phyloP scores from a whole-genome alignment of 768 basidiomycete genomes.

The Suillus americanus region DNA sequence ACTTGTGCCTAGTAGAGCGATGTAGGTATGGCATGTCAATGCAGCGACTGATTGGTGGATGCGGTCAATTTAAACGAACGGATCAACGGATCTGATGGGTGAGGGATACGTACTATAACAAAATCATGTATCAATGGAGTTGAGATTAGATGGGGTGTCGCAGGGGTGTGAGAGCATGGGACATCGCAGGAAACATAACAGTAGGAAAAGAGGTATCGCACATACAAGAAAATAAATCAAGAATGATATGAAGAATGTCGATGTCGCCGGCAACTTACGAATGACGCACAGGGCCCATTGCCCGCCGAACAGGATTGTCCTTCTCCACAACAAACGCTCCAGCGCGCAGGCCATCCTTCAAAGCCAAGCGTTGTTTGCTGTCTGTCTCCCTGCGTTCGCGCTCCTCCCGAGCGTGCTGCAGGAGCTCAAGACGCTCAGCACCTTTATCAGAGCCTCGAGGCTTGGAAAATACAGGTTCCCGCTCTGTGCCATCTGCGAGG shows the following conservation, averaged over 20 bases:
- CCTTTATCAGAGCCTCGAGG: conserved; percentile 5
- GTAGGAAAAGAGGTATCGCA: conserved; percentile 1
- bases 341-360: conserved; percentile 29
- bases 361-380: conserved; percentile 22
- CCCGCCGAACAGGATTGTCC: conserved; percentile 30
- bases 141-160: background rate
- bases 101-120: background rate
- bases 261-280: background rate
- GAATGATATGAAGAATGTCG: background rate
- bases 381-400: conserved; percentile 26
- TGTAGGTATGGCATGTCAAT: background rate
- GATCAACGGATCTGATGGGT: background rate
- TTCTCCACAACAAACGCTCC: conserved; percentile 28
- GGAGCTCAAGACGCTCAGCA: conserved; percentile 4
- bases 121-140: background rate
- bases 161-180: background rate
- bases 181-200: background rate
- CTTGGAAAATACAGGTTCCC: conserved; percentile 10
- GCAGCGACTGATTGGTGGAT: background rate
- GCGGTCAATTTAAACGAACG: conserved; percentile 3
- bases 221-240: conserved; percentile 2
- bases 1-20: background rate
- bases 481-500: conserved; percentile 10
- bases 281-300: conserved; percentile 25
- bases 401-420: conserved; percentile 19